phyloP scores from a whole-genome alignment of 176 grass and related monocot species.

The Ananas comosus region DNA sequence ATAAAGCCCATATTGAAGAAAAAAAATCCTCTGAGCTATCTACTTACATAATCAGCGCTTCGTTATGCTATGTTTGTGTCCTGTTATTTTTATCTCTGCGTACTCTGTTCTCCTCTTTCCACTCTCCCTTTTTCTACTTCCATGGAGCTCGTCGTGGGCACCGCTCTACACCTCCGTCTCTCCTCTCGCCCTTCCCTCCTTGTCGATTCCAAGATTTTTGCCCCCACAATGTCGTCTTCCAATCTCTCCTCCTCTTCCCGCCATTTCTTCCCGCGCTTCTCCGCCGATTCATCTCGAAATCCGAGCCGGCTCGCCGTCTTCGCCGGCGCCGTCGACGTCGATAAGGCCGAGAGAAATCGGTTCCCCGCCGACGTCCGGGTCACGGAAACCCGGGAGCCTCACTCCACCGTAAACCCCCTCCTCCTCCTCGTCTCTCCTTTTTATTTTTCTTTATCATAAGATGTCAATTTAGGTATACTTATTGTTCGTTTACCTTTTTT shows the following conservation, averaged over 20 bases:
- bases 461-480: not conserved
- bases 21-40: no score
- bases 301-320: not conserved
- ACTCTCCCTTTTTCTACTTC: not conserved
- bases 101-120: not conserved
- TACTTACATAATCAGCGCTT: no score
- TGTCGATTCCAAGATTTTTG: not conserved
- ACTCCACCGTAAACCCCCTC: constrained; percentile 9
- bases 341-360: constrained; percentile 6
- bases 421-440: not conserved
- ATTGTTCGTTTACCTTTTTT: no score
- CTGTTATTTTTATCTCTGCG: not conserved
- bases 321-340: not conserved
- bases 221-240: not conserved
- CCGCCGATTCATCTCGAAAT: not conserved
- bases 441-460: not conserved
- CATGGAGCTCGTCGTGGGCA: not conserved
- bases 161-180: not conserved
- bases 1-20: no score
- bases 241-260: constrained; percentile 7
- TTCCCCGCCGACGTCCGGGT: constrained; percentile 12
- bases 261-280: not conserved
- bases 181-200: not conserved
- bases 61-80: no score
- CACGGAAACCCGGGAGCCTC: constrained; percentile 17